Percentiles rank a stretch among this genome's conserved stretches.
phyloP scores from a whole-genome alignment of 164 flowering plant genomes.

The Litsea cubeba region DNA sequence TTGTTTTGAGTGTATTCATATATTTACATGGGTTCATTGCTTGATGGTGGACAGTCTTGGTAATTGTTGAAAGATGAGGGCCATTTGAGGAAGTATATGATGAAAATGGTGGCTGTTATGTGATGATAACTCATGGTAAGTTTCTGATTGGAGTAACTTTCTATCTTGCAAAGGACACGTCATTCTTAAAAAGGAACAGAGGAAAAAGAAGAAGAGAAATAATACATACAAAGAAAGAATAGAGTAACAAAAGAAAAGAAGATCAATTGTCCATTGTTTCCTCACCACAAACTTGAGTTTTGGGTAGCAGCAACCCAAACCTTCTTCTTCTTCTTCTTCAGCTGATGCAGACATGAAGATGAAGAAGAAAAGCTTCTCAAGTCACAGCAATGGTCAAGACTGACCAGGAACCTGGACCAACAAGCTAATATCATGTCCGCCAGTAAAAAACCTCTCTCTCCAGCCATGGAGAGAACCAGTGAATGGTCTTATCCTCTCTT shows the following conservation, averaged over 20 bases:
- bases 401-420: conserved; percentile 27
- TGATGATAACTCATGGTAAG: neutral
- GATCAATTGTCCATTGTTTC: conserved; percentile 3
- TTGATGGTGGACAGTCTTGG: neutral
- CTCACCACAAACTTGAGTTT: conserved; percentile 9
- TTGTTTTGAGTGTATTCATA: too few relatives aligned
- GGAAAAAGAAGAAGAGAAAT: neutral
- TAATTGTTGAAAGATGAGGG: neutral
- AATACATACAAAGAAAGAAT: neutral
- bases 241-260: conserved; percentile 12
- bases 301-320: conserved; percentile 1
- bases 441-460: conserved; percentile 56
- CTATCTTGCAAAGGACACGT: neutral
- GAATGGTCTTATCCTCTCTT: conserved; percentile 52
- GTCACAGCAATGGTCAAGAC: conserved; percentile 36
- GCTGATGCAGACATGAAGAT: conserved; percentile 23
- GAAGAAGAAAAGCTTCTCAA: conserved; percentile 21
- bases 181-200: neutral
- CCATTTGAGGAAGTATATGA: neutral
- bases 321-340: conserved; percentile 4
- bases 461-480: conserved; percentile 83
- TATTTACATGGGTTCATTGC: too few relatives aligned
- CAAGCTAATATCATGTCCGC: conserved; percentile 31
- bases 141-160: neutral
- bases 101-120: neutral